phyloP scores from a whole-genome alignment of 2,329 filamentous ascomycete genomes.

The Penicillium glabrum region DNA sequence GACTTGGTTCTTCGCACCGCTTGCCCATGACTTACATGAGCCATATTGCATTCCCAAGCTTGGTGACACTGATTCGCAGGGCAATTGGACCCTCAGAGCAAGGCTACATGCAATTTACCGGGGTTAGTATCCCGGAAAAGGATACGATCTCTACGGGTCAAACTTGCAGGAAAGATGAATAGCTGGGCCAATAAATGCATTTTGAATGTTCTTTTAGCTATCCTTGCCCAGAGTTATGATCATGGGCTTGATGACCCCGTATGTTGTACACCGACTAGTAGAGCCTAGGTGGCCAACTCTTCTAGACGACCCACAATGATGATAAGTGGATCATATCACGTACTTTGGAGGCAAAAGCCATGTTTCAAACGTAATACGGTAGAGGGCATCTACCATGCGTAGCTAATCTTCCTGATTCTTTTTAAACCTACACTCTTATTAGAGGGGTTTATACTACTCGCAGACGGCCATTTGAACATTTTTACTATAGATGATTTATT shows the following conservation, averaged over 20 bases:
- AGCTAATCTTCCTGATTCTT: neutral
- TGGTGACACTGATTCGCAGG: neutral
- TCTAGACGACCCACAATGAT: neutral
- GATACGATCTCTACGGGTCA: no score
- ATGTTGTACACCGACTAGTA: neutral
- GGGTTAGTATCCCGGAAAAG: no score
- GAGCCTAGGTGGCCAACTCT: neutral
- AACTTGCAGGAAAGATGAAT: neutral
- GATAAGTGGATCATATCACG: neutral
- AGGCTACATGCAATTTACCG: neutral
- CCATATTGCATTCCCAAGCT: neutral
- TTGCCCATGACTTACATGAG: neutral
- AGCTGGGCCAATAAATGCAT: neutral
- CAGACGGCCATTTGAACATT: neutral
- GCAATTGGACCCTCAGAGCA: neutral
- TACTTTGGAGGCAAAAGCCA: neutral
- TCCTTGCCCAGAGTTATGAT: neutral
- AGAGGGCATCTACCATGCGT: neutral
- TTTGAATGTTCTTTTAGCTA: neutral
- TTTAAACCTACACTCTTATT: neutral
- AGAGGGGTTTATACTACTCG: neutral
- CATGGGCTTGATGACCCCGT: neutral
- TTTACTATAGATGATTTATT: neutral
- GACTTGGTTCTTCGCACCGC: conserved; percentile 18
- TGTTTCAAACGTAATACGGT: neutral